Conservation (phyloP, 495 filamentous ascomycete genomes). For the Podospora tetraspora region DNA sequence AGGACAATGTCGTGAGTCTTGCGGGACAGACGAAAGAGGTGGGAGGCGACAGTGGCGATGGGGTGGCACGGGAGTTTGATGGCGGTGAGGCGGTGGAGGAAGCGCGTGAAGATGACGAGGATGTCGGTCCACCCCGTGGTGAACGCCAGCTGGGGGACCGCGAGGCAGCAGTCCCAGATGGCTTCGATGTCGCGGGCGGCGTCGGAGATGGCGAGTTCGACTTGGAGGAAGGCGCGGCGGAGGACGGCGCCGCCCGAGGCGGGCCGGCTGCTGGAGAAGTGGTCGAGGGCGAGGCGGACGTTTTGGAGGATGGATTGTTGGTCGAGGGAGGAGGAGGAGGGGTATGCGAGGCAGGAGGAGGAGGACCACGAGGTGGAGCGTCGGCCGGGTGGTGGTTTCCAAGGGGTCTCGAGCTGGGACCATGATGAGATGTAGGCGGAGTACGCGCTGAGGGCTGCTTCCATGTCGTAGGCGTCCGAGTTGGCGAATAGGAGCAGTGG, state of each 20-base stretch:
- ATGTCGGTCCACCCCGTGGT: slow-evolving; percentile 20
- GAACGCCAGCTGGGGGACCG: slow-evolving; percentile 26
- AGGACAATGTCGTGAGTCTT: background rate
- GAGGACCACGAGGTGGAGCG: slow-evolving; percentile 7
- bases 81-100: slow-evolving; percentile 18
- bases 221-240: slow-evolving; percentile 23
- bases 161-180: slow-evolving; percentile 35
- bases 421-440: slow-evolving; percentile 16
- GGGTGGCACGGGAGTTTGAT: slow-evolving; percentile 25
- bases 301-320: slow-evolving; percentile 25
- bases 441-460: slow-evolving; percentile 11
- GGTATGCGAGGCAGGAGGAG: slow-evolving; percentile 10
- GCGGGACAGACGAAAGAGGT: slow-evolving; percentile 1
- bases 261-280: slow-evolving; percentile 9
- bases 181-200: slow-evolving; percentile 21
- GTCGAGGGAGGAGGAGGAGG: slow-evolving; percentile 10
- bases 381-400: background rate
- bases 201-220: slow-evolving; percentile 20
- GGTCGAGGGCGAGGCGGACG: slow-evolving; percentile 18
- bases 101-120: slow-evolving; percentile 23
- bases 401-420: slow-evolving; percentile 10
- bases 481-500: slow-evolving; percentile 7
- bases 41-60: slow-evolving; percentile 13
- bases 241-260: slow-evolving; percentile 19
- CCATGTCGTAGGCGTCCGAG: slow-evolving; percentile 10